Evolutionary conservation across 495 filamentous ascomycete species (phyloP).

Genomic region (Chaetomidium leptoderma): DNA sequence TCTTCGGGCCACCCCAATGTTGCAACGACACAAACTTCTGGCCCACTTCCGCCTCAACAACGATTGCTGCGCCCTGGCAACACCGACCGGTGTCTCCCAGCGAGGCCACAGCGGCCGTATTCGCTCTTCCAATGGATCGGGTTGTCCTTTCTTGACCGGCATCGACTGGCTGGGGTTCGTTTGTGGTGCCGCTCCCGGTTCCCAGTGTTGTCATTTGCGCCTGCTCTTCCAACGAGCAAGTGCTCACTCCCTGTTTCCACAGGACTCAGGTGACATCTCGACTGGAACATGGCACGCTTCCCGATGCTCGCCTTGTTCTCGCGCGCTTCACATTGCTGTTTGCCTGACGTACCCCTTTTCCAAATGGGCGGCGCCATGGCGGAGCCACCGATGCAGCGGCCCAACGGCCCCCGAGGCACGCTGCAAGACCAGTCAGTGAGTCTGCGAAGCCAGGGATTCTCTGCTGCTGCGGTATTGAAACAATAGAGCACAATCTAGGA

Average conservation of each 20-base stretch:
- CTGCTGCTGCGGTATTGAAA: constrained; percentile 1
- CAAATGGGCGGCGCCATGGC: constrained; percentile 16
- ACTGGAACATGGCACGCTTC: not conserved
- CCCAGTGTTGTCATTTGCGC: not conserved
- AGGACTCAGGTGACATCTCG: not conserved
- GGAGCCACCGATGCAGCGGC: constrained; percentile 16
- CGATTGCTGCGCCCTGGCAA: constrained; percentile 1
- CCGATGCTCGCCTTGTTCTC: constrained; percentile 10
- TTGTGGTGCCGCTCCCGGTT: not conserved
- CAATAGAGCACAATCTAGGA: not conserved
- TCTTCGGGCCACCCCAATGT: not conserved
- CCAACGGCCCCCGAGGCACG: constrained; percentile 1
- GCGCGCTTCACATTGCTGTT: constrained; percentile 4
- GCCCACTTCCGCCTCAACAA: not conserved
- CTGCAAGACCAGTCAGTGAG: not conserved
- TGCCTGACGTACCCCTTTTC: constrained; percentile 4
- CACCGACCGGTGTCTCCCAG: not conserved
- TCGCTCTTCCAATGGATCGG: not conserved
- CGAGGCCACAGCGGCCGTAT: not conserved
- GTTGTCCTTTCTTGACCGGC: not conserved
- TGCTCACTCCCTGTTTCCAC: not conserved
- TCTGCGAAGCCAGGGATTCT: not conserved
- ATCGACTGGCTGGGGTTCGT: not conserved
- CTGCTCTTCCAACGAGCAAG: not conserved
- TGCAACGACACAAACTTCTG: not conserved